Percentiles rank a stretch among this genome's conserved stretches.
Conservation (phyloP, 1,139 yeast genomes). For the Lodderomyces jiufengensis region DNA sequence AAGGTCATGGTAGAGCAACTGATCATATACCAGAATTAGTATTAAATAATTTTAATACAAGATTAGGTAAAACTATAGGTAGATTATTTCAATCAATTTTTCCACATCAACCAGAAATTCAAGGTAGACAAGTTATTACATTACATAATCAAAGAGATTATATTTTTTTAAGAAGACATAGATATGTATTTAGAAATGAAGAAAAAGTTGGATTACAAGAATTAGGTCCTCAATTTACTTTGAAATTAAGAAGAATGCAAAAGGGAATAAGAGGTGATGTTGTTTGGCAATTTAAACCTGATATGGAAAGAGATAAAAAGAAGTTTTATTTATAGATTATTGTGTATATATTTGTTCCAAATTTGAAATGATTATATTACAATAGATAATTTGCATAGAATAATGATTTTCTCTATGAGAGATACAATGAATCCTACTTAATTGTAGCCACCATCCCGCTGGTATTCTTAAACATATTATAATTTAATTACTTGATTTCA, state of each 20-base stretch:
- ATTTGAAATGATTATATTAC: too few species aligned
- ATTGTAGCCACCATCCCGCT: too few species aligned
- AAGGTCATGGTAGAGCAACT: conserved; percentile 89
- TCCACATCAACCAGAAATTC: conserved; percentile 89
- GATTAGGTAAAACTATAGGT: conserved; percentile 91
- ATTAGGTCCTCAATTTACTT: conserved; percentile 92
- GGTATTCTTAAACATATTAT: too few species aligned
- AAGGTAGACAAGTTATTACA: conserved; percentile 94
- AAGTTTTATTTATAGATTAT: conserved; percentile 68
- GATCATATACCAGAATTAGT: conserved; percentile 89
- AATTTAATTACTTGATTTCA: too few species aligned
- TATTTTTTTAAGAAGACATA: conserved; percentile 90
- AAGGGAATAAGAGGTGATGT: conserved; percentile 88
- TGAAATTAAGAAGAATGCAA: conserved; percentile 82
- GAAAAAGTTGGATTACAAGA: conserved; percentile 94
- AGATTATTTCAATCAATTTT: conserved; percentile 85
- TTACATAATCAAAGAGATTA: conserved; percentile 94
- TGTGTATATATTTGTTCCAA: too few species aligned
- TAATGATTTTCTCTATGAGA: too few species aligned
- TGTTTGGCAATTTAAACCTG: conserved; percentile 95
- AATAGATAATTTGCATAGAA: too few species aligned
- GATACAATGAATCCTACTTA: too few species aligned
- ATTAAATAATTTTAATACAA: conserved; percentile 84
- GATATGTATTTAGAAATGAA: conserved; percentile 84
- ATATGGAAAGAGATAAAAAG: conserved; percentile 93